phyloP scores from a whole-genome alignment of 2,329 filamentous ascomycete genomes.

The Botrytis fragariae region DNA sequence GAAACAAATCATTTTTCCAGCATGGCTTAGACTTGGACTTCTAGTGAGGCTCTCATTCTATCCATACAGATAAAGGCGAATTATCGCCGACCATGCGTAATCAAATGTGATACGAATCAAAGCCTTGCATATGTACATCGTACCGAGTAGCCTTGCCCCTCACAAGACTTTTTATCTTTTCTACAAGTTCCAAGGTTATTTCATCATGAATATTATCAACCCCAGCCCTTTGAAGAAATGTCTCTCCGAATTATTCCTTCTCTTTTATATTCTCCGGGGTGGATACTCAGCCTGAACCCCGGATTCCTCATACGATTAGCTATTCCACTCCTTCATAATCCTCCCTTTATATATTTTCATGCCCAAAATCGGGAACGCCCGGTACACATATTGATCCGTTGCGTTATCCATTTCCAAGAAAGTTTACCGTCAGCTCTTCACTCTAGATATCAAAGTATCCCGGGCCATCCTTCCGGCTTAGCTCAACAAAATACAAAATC shows the following conservation, averaged over 20 bases:
- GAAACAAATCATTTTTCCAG: not conserved
- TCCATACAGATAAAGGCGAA: not conserved
- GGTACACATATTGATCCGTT: not conserved
- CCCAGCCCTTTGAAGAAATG: not conserved
- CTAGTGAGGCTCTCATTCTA: not conserved
- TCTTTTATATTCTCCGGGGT: not conserved
- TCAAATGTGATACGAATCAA: conserved; percentile 1
- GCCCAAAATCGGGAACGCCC: conserved; percentile 12
- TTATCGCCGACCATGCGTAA: conserved; percentile 12
- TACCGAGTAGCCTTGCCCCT: conserved; percentile 5
- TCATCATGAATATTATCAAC: not conserved
- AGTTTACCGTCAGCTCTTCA: not conserved
- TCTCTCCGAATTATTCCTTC: conserved; percentile 4
- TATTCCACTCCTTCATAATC: not conserved
- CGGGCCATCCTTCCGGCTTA: not conserved
- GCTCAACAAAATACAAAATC: not conserved
- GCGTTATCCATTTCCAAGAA: not conserved
- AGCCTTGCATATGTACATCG: conserved; percentile 11
- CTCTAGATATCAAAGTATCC: not conserved
- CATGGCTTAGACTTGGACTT: conserved; percentile 12
- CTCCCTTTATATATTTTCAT: conserved; percentile 7
- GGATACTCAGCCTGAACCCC: not conserved
- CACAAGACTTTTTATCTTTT: not conserved
- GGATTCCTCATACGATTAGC: not conserved
- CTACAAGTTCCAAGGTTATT: not conserved